Conservation (phyloP, 148 eudicot genomes). For the Chenopodium formosanum region DNA sequence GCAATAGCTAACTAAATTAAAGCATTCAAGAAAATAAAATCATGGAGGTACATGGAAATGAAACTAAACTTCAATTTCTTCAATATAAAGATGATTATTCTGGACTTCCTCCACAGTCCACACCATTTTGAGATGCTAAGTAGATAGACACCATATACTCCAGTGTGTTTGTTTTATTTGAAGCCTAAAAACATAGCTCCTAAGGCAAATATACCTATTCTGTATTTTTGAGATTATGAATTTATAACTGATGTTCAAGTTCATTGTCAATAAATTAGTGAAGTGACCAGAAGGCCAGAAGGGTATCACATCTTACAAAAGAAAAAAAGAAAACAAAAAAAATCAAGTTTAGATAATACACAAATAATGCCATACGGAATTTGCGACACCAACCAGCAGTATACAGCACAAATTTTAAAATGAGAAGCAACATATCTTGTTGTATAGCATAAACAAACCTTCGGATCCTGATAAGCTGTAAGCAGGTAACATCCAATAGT, state of each 20-base stretch:
- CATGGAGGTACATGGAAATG: neutral
- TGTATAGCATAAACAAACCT: constrained; percentile 40
- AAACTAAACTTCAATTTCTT: neutral
- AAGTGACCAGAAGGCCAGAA: neutral
- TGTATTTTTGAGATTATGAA: neutral
- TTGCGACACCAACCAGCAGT: neutral
- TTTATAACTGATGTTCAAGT: neutral
- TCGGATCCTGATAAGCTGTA: constrained; percentile 40
- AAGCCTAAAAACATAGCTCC: neutral
- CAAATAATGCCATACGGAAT: neutral
- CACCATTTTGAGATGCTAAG: neutral
- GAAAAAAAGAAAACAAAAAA: neutral
- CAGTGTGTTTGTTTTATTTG: neutral
- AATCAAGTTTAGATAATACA: neutral
- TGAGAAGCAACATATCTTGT: neutral
- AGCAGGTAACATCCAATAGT: constrained; percentile 61
- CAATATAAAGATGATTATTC: neutral
- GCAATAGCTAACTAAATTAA: too few relatives aligned
- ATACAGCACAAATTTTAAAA: neutral
- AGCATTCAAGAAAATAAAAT: too few relatives aligned
- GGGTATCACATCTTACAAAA: neutral
- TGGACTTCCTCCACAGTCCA: neutral
- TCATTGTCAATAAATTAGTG: neutral
- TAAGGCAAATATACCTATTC: neutral
- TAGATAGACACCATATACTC: neutral